Evolutionary conservation across 2,329 filamentous ascomycete genomes (phyloP).

Genomic region (Cordyceps pruinosa): DNA sequence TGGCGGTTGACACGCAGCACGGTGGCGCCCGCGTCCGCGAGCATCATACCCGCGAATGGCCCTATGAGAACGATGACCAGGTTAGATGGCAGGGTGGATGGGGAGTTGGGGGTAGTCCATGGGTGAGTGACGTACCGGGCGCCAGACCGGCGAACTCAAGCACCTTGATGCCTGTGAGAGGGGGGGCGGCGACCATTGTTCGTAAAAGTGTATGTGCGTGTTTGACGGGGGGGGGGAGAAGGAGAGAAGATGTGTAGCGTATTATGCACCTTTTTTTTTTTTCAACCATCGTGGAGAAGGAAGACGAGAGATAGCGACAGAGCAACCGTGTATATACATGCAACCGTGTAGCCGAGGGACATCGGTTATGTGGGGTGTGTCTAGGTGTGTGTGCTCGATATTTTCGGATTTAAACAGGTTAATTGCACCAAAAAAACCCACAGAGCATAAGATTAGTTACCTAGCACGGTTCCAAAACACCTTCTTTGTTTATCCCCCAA

Average conservation of each 20-base stretch:
- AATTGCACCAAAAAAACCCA: too few species aligned
- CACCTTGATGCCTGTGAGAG: slow-evolving; percentile 47
- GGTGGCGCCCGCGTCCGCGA: slow-evolving; percentile 82
- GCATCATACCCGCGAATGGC: slow-evolving; percentile 80
- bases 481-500: too few species aligned
- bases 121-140: slow-evolving; percentile 40
- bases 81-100: neutral
- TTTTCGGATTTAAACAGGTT: too few species aligned
- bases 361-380: slow-evolving; percentile 8
- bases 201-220: neutral
- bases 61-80: slow-evolving; percentile 39
- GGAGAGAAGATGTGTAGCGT: neutral
- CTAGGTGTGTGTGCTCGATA: neutral
- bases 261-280: too few species aligned
- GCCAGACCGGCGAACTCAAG: slow-evolving; percentile 56
- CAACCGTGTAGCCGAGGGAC: slow-evolving; percentile 7
- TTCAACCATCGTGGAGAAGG: too few species aligned
- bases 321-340: neutral
- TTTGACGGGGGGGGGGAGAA: neutral
- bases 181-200: slow-evolving; percentile 26
- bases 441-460: too few species aligned
- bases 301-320: neutral
- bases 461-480: too few species aligned
- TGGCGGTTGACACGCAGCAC: slow-evolving; percentile 79
- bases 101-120: neutral